A percentile compares a stretch with the other conserved stretches of the same genome.
Evolutionary conservation across 345 rosid genomes (phyloP).

Genomic region (Sisymbrium altissimum): DNA sequence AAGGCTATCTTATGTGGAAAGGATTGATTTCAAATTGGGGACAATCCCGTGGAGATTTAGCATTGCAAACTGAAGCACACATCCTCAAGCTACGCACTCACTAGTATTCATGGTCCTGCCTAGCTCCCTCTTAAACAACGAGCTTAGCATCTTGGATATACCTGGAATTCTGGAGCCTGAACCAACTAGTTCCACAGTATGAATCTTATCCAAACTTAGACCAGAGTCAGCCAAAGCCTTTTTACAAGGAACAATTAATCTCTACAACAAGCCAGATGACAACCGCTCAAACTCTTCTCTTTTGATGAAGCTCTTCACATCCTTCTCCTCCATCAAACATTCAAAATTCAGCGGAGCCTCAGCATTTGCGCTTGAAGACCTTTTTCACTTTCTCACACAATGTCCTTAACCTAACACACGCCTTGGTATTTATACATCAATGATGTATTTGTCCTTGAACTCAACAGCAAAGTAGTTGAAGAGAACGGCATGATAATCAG

Average conservation of each 20-base stretch:
- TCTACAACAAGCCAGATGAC: constrained; percentile 47
- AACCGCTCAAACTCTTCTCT: constrained; percentile 61
- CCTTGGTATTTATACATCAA: constrained; percentile 60
- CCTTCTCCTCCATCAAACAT: constrained; percentile 71
- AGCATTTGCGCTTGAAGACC: constrained; percentile 63
- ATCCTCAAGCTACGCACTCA: constrained; percentile 68
- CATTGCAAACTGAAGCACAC: constrained; percentile 71
- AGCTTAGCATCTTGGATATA: constrained; percentile 43
- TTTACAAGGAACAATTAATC: constrained; percentile 46
- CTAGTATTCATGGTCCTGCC: constrained; percentile 64
- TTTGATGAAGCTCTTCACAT: constrained; percentile 61
- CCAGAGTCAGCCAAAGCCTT: constrained; percentile 61
- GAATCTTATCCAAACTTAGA: constrained; percentile 44
- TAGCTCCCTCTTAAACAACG: constrained; percentile 50
- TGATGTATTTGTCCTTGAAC: constrained; percentile 53
- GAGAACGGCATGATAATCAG: constrained; percentile 30
- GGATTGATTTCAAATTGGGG: constrained; percentile 2
- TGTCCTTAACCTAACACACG: constrained; percentile 53
- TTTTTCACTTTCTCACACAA: constrained; percentile 66
- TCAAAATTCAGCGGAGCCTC: constrained; percentile 63
- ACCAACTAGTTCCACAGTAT: constrained; percentile 67
- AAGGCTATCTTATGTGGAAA: constrained; percentile 1
- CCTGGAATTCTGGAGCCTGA: constrained; percentile 71
- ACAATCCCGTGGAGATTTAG: constrained; percentile 71
- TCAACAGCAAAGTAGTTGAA: constrained; percentile 46